These are phyloP conservation scores for Coleophoma cylindrospora DNA, from an alignment of 2,329 filamentous ascomycete genomes.

Conservation along the genomic window DNA sequence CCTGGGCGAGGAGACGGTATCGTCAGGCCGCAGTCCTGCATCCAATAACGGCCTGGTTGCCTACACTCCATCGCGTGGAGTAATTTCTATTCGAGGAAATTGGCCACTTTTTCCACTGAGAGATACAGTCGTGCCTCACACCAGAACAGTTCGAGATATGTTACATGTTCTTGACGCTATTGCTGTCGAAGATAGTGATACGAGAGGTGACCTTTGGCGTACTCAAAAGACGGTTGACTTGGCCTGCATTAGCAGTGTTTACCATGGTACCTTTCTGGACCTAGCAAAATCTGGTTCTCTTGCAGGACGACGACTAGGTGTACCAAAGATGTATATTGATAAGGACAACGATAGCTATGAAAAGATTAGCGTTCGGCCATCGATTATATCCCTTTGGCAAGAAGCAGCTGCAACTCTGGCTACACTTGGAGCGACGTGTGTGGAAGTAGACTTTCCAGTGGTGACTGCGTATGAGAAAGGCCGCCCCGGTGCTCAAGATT, in stretches of 20 bases:
- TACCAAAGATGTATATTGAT: conserved; percentile 47
- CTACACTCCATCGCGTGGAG: conserved; percentile 48
- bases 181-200: conserved; percentile 34
- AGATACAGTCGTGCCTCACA: conserved; percentile 48
- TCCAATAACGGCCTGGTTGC: conserved; percentile 51
- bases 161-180: conserved; percentile 43
- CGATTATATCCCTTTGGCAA: conserved; percentile 29
- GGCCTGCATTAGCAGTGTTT: conserved; percentile 13
- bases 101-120: conserved; percentile 53
- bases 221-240: conserved; percentile 40
- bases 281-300: conserved; percentile 29
- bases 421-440: conserved; percentile 23
- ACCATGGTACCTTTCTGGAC: conserved; percentile 23
- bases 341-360: conserved; percentile 25
- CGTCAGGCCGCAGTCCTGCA: conserved; percentile 49
- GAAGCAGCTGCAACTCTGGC: conserved; percentile 21
- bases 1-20: conserved; percentile 50
- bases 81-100: conserved; percentile 44
- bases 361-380: conserved; percentile 11
- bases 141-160: conserved; percentile 44
- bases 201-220: conserved; percentile 47
- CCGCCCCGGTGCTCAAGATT: background rate
- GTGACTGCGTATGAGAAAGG: conserved; percentile 20
- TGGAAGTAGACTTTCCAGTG: conserved; percentile 27
- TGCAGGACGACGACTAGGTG: conserved; percentile 38